Base-by-base conservation (phyloP, 1,284 basidiomycete species). In the Apiotrichum veenhuisii region DNA sequence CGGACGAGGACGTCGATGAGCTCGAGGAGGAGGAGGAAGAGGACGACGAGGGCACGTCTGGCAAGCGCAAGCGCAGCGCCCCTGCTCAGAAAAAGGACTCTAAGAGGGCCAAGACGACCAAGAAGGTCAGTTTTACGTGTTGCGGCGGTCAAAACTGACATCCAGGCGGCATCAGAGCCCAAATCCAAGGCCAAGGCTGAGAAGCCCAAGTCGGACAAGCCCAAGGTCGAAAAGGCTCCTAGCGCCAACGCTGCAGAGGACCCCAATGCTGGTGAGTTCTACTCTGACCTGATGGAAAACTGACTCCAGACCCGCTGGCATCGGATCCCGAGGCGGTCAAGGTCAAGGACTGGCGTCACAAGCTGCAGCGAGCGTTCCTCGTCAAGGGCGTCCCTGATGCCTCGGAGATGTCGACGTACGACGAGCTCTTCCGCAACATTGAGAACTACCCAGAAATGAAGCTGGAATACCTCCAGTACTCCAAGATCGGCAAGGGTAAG, bases 401-500 rank as follows among this genome's bases (percentile, higher is more conserved):
- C 55, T 51, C 91, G 88, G 88, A 90, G 55, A 91, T 91, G 87
- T 83, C 85, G 5, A 79, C 78, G 36, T 83, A 88, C 68, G 87
- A 94, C 72, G 79, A 82, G 47, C 79, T 91, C 36, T 92, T 97
- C 80, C 85, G 83, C 37, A 84, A 83, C 5, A 88, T 97, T 50
- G 94, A 98, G 71, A 81, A 80, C 12, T 93, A 92, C 73, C 83
- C 88, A 34, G 80, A 82, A 50, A 92, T 96, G 80, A 89, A 86
- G 57, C 86, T 92, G 60, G 85, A 88, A 58, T 91, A 93, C 70
- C 84, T 95, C 49, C 73, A 91, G 85, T 88, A 86, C 80, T 94
- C 94, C 61, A 97, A 97, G 82, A 96, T 98, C 70, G 91, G 89
- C 78, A 98, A 98, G 79, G 75, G 75, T 76, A 50, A 60, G 70